phyloP scores from a whole-genome alignment of 169 alveolate species.

The Babesia sp. region DNA sequence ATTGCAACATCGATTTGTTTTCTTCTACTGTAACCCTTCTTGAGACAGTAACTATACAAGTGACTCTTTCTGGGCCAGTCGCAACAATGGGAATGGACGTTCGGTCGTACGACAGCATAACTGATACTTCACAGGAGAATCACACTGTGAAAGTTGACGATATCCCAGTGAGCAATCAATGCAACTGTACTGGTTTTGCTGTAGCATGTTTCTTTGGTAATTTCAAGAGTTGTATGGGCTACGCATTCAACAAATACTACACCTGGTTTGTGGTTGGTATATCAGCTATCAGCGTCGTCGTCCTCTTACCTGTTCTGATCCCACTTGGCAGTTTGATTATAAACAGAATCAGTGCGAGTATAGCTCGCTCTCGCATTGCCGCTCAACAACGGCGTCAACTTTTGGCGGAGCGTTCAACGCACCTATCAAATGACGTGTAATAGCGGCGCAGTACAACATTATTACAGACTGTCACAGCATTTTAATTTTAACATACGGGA shows the following conservation, averaged over 20 bases:
- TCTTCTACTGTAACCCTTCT: slow-evolving; percentile 6
- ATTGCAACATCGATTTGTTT: slow-evolving; percentile 15
- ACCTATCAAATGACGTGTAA: background rate
- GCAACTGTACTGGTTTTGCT: slow-evolving; percentile 46
- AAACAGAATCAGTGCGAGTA: background rate
- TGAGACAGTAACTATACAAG: slow-evolving; percentile 1
- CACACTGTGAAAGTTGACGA: background rate
- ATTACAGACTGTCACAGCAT: slow-evolving; percentile 28
- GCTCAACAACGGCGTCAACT: background rate
- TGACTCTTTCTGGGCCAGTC: background rate
- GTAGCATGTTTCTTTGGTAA: slow-evolving; percentile 47
- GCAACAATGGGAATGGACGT: slow-evolving; percentile 1
- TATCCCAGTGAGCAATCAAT: background rate
- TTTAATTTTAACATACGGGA: slow-evolving; percentile 23
- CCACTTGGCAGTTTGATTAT: slow-evolving; percentile 25
- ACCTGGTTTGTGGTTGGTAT: slow-evolving; percentile 42
- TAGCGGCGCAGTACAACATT: slow-evolving; percentile 7
- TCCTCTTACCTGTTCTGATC: slow-evolving; percentile 54
- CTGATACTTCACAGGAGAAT: background rate
- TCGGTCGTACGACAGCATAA: background rate
- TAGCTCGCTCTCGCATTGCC: background rate
- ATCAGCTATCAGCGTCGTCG: slow-evolving; percentile 28
- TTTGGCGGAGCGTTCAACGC: no score
- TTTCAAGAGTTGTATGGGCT: slow-evolving; percentile 43
- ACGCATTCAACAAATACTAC: slow-evolving; percentile 35